Base-by-base conservation (phyloP, 768 basidiomycete genomes). In the Tricholomella constricta region DNA sequence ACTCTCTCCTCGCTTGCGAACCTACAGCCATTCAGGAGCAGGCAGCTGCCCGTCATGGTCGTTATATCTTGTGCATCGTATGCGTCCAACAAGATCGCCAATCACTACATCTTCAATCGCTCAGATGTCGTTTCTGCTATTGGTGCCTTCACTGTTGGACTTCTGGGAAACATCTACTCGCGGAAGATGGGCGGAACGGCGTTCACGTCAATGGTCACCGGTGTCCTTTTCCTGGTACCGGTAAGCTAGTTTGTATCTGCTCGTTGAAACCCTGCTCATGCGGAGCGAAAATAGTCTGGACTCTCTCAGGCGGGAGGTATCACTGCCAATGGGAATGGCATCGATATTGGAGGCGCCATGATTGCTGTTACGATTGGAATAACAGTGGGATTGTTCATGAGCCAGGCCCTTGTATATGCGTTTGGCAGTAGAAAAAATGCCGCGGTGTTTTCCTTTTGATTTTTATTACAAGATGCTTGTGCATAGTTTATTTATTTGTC, bases 291-390 rank as follows among this genome's bases (percentile, higher is more conserved):
- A 43, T 58, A 91, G 89, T 89, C 88, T 51, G 91, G 91, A 37
- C 78, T 94, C 42, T 90, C 92, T 8, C 89, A 91, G 68, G 89
- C 89, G 1, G 91, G 91, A 45, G 91, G 90, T 32, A 85, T 94
- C 58, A 85, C 88, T 4, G 88, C 88, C 3, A 86, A 87, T 57
- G 90, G 89, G 17, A 84, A 82, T 63, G 86, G 85, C 20, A 90
- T 93, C 56, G 90, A 91, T 58, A 89, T 93, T 48, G 88, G 91
- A 56, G 84, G 85, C 29, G 87, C 91, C 7, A 92, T 92, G 88
- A 89, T 91, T 55, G 82, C 86, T n/a, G 91, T 94, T 43, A 88
- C 90, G 0, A 91, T 94, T 52, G 92, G 92, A 25, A 93, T 94
- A 60, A 94, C 91, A 0, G 90, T 93, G 45, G 91, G 92, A 15